Base-by-base conservation (phyloP, 2,329 filamentous ascomycete species). In the Pseudogymnoascus sp. region DNA sequence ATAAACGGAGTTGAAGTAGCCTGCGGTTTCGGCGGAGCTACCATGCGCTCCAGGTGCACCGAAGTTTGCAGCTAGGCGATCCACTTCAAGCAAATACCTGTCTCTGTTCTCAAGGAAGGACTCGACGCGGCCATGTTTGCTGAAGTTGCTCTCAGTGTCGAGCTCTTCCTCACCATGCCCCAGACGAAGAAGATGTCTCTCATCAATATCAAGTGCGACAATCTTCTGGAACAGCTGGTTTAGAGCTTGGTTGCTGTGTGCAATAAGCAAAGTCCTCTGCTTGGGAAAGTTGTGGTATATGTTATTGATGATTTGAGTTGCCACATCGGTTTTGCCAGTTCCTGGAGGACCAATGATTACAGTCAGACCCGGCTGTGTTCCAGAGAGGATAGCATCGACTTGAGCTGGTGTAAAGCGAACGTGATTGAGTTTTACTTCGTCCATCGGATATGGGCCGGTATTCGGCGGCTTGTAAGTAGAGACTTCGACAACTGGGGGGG, bases 201-300 rank as follows among this genome's bases (percentile, higher is more conserved):
- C 89, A 70, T 99, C 95, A 67, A 99, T 97, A 69, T 97, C 92
- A 28, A 99, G 80, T 4, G 89, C 89, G n/a, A 93, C 88, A 64
- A 99, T 99, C 77, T 99, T 99, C 69, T 95, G 90, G 76, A 99
- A 99, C 1, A 99, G 81, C 72, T 99, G 94, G 70, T 99, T 99
- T 8, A 99, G 79, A 2, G 94, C 95, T 74, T 99, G 95, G 71
- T 99, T 99, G 75, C 93, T 97, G 74, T 99, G 94, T 4, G 94
- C 94, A 65, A 99, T 86, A 39, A 99, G 84, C 16, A 99, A 78
- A 0, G 94, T 99, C 68, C 91, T 88, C 74, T 99, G 92, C 65
- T 87, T 81, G 6, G 94, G 92, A 72, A 97, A 99, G 75, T 97
- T 96, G 78, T 97, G 93, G 72, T 99, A 99, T 68, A 99, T 89